Base-by-base conservation (phyloP, 306 rosid species). In the Prosopis cineraria region DNA sequence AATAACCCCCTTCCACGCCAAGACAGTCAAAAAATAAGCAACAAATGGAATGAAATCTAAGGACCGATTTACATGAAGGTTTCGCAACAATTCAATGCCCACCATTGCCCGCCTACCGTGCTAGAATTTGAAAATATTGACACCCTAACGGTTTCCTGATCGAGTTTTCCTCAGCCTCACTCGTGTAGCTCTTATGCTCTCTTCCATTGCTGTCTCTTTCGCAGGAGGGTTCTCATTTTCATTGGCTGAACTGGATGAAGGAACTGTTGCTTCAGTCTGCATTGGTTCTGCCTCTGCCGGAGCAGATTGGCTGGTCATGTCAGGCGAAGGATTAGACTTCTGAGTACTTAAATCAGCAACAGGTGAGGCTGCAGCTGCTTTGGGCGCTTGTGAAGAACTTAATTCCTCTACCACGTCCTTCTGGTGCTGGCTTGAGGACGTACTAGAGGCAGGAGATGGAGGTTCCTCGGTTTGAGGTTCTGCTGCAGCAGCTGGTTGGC, bases 391-490 rank as follows among this genome's bases (percentile, higher is more conserved):
- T 29, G 85, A 82, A 71, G 86, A 81, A 36, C 62, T 78, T 79
- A 85, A 83, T 80, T 88, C 96, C 81, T 90, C 95, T n/a, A 68
- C 78, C 75, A 88, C 86, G 53, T 83, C 91, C 79, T 75, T 84
- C 78, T 83, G 89, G 80, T 79, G 68, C 55, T 88, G 91, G 75
- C 84, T 88, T 33, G 96, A 90, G 65, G 96, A 68, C 80, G 85
- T 83, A 78, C 88, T 89, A 50, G 91, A 85, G 62, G 91, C 44
- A 52, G 96, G 90, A 79, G 93, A 90, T 78, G 93, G 82, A 13
- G 96, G 87, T 41, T 87, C 87, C 84, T 83, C 90, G 72, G 68
- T 80, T 56, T 67, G 77, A 60, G 84, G 88, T 65, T 78, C 83
- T 25, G 85, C 20, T 50, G 80, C 45, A 31, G 86, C 60, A 62